These are phyloP conservation scores for Herpetospermum pedunculosum DNA, from an alignment of 306 rosid species.

Conservation along the genomic window DNA sequence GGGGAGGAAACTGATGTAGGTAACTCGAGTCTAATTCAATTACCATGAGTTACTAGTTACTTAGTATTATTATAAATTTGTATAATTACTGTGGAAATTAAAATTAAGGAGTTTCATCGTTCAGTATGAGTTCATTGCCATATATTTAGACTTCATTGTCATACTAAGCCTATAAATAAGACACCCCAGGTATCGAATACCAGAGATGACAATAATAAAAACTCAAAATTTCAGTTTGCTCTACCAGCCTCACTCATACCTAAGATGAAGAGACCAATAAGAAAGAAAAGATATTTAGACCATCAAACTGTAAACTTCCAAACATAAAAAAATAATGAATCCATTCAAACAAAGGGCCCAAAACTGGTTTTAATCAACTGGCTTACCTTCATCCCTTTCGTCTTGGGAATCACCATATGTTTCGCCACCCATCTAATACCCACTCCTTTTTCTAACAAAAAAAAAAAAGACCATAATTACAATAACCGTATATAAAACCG, in stretches of 20 bases:
- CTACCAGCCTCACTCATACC: not conserved
- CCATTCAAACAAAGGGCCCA: not conserved
- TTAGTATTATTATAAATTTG: not conserved
- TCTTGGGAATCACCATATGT: slow-evolving; percentile 60
- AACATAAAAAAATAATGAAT: not conserved
- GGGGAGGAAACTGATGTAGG: not conserved
- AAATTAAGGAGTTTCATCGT: not conserved
- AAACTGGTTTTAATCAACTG: not conserved
- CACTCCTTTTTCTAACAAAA: not conserved
- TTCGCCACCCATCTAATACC: slow-evolving; percentile 50
- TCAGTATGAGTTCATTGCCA: not conserved
- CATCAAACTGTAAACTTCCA: not conserved
- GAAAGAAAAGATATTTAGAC: not conserved
- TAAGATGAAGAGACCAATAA: not conserved
- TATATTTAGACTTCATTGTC: not conserved
- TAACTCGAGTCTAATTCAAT: not conserved
- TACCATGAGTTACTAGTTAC: not conserved
- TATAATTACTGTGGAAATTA: not conserved
- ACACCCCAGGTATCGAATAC: not conserved
- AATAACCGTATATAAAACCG: not conserved
- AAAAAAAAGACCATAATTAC: not conserved
- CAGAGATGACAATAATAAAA: not conserved
- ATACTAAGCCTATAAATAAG: not conserved
- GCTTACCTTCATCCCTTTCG: slow-evolving; percentile 76
- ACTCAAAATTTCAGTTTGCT: not conserved